Base-by-base conservation (phyloP, 306 rosid genomes). In the Cicer judaicum region DNA sequence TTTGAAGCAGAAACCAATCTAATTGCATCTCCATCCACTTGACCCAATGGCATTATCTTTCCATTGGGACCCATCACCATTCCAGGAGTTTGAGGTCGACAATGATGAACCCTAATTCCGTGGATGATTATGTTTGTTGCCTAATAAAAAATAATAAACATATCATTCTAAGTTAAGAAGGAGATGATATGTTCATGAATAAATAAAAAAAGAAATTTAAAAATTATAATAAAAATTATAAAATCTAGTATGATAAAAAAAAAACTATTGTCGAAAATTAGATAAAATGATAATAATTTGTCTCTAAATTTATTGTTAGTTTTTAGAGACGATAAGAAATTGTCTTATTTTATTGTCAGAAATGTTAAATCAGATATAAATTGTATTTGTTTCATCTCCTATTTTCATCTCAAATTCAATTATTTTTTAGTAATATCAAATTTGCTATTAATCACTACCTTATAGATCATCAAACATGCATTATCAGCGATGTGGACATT, bases 11-110 rank as follows among this genome's bases (percentile, higher is more conserved):
- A 70, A 19, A 81, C 78, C 64, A 81, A 39, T 81, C 81, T 62
- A 2, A 81, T 69, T 13, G 81, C 81, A 60, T 76, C 85, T 39
- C 85, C 85, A 24, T 81, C 85, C 0, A 76, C 85, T 1, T 70
- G 74, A 14, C 78, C 70, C 42, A 81, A 16, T 7, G 59, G 3
- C 0, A 70, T 64, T 1, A 76, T 44, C 46, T 70, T 76, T 38
- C 81, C 84, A n/a, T 70, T 44, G 34, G 10, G 64, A 7, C 78
- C 84, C 81, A 81, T 64, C 47, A 81, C 81, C 64, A 70, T n/a
- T 21, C 81, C 84, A 5, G 78, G 64, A 46, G 6, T 70, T 76
- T 81, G 84, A 44, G 81, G 70, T 72, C 3, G 29, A 14, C 78
- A 76, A 15, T 75, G 64, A 64, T 81, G 81, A 52, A 70, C 42